Evolutionary conservation across 2,329 filamentous ascomycete species (phyloP), one percentile per base, ranked within the genome.

Genomic region (Chaetomiaceae sp.): DNA sequence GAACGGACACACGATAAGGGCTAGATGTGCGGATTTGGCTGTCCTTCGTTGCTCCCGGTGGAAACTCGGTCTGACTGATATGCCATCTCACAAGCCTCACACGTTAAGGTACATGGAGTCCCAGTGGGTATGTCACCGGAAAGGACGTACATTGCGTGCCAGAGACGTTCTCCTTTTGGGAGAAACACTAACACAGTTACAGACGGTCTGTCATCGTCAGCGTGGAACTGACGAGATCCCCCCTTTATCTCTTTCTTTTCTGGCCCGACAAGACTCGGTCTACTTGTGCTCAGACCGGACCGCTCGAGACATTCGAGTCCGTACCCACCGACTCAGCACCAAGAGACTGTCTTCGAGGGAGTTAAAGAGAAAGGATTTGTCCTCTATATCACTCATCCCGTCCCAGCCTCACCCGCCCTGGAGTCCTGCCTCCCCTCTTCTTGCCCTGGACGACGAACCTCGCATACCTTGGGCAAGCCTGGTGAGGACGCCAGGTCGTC

Each of bases 371-470:
- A 47, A 20, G 14, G 27, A 39, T 49, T 55, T 40, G 39, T 48
- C 51, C 55, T 46, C 54, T 61, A 62, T 62, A 62, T 61, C 55
- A 59, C 51, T 23, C n/a, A 50, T 48, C 42, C 44, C 15, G 36
- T 48, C 48, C 33, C 43, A 53, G 36, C 53, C 17, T 45, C 45
- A 33, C 46, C 44, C 27, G 36, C 39, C 23, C 9, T 23, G 29
- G n/a, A 29, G 42, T 33, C 20, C 11, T 6, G 23, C 11, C 12
- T 20, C n/a, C 44, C 22, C 48, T 54, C 47, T 23, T 47, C 40
- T 29, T 27, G 48, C 15, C 19, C 17, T 11, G n/a, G 31, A 15
- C 31, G 36, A 40, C 56, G 31, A 42, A 19, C 23, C 23, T 45
- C 20, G n/a, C 37, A n/a, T 19, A 11, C 29, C 23, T 27, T 11